Evolutionary conservation across 345 rosid genomes (phyloP).

Genomic region (Rhodomyrtus tomentosa): DNA sequence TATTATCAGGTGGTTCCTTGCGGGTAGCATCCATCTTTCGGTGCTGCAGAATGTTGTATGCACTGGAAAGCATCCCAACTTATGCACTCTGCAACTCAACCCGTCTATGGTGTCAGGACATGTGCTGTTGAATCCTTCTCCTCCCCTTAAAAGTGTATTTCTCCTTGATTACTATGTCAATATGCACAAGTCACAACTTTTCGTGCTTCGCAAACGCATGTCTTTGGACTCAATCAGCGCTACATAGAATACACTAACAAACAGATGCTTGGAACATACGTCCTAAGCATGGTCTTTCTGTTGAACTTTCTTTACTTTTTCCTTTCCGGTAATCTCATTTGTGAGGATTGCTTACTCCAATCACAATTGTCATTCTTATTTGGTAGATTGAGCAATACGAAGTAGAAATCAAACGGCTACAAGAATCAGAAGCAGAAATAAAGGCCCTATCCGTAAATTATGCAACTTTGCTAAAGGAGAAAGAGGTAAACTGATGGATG

Average conservation of each 20-base stretch:
- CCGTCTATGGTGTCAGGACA: neutral
- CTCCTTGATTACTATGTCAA: neutral
- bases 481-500: conserved; percentile 46
- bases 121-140: neutral
- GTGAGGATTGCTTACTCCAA: neutral
- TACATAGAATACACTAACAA: neutral
- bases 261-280: neutral
- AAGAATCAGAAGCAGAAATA: conserved; percentile 75
- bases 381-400: conserved; percentile 62
- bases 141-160: neutral
- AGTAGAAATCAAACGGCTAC: conserved; percentile 68
- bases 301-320: neutral
- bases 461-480: conserved; percentile 82
- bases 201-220: neutral
- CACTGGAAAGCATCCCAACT: neutral
- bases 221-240: neutral
- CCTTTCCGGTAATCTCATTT: neutral
- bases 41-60: neutral
- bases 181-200: neutral
- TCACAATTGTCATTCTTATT: neutral
- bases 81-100: neutral
- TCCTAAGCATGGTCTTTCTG: neutral
- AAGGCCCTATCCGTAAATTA: conserved; percentile 88
- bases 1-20: neutral
- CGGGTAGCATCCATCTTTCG: neutral